phyloP scores from a whole-genome alignment of 805 yeast species.

The Ogataea pignaliae region DNA sequence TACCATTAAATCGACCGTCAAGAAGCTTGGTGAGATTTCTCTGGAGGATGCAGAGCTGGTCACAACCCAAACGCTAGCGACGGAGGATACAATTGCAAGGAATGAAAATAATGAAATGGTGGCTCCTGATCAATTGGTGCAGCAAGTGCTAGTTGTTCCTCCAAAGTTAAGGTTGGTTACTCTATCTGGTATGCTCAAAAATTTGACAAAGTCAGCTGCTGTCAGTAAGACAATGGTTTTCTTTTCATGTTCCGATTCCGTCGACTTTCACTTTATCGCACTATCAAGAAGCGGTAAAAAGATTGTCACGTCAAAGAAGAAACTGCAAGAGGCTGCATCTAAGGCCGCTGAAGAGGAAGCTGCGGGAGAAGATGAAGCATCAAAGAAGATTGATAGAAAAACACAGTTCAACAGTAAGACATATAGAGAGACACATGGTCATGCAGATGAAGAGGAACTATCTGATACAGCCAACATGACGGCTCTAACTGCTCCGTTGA shows the following conservation, averaged over 20 bases:
- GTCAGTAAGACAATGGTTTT: constrained; percentile 69
- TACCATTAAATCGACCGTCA: constrained; percentile 77
- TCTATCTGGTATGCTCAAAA: constrained; percentile 59
- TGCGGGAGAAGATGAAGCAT: constrained; percentile 5
- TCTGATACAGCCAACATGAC: constrained; percentile 30
- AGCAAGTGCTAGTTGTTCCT: constrained; percentile 79
- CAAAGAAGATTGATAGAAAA: neutral
- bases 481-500: constrained; percentile 48
- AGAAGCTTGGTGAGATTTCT: constrained; percentile 74
- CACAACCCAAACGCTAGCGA: constrained; percentile 28
- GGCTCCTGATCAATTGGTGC: constrained; percentile 90
- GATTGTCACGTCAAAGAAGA: constrained; percentile 20
- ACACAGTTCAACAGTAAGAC: constrained; percentile 4
- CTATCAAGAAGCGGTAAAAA: constrained; percentile 57
- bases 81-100: constrained; percentile 13
- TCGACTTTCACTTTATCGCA: constrained; percentile 81
- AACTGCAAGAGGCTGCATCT: constrained; percentile 11
- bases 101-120: constrained; percentile 23
- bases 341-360: constrained; percentile 6
- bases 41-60: constrained; percentile 72
- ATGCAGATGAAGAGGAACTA: constrained; percentile 18
- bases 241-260: constrained; percentile 94
- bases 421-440: constrained; percentile 2
- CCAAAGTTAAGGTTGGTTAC: constrained; percentile 88
- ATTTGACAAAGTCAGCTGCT: constrained; percentile 33